Evolutionary conservation across 1,284 basidiomycete genomes (phyloP).

Genomic region (Trametes sp.): DNA sequence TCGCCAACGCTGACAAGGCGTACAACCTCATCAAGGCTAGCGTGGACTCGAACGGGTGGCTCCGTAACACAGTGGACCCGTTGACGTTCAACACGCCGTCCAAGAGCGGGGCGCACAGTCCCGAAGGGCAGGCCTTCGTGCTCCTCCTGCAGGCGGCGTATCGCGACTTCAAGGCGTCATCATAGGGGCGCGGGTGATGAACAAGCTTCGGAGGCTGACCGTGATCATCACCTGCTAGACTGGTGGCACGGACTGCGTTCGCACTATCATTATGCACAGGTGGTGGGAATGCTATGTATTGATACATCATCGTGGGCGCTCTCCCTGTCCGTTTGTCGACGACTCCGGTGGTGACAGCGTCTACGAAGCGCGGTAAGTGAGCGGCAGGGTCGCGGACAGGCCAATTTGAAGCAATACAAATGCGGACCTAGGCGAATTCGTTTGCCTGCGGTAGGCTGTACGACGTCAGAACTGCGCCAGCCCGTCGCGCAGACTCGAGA

Average conservation of each 20-base stretch:
- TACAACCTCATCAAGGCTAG: conserved; percentile 47
- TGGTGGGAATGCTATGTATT: background rate
- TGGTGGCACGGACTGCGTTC: background rate
- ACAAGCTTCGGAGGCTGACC: background rate
- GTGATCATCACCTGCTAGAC: conserved; percentile 5
- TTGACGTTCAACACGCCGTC: conserved; percentile 56
- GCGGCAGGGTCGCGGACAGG: background rate
- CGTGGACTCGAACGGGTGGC: conserved; percentile 56
- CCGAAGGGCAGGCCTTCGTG: conserved; percentile 73
- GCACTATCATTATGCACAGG: background rate
- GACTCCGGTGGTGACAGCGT: conserved; percentile 5
- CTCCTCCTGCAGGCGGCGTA: conserved; percentile 70
- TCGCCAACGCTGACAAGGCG: conserved; percentile 53
- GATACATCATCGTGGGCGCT: background rate
- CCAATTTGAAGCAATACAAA: conserved; percentile 7
- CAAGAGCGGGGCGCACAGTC: conserved; percentile 52
- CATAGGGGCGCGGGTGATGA: conserved; percentile 18
- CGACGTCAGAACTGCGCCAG: background rate
- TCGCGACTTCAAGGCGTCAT: conserved; percentile 48
- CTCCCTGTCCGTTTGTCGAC: background rate
- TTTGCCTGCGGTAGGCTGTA: background rate
- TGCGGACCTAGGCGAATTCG: background rate
- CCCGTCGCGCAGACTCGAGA: too few relatives aligned
- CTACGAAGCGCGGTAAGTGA: background rate
- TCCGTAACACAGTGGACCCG: conserved; percentile 71